Evolutionary conservation across 169 alveolate genomes (phyloP).

Genomic region (Cardiosporidium cionae): DNA sequence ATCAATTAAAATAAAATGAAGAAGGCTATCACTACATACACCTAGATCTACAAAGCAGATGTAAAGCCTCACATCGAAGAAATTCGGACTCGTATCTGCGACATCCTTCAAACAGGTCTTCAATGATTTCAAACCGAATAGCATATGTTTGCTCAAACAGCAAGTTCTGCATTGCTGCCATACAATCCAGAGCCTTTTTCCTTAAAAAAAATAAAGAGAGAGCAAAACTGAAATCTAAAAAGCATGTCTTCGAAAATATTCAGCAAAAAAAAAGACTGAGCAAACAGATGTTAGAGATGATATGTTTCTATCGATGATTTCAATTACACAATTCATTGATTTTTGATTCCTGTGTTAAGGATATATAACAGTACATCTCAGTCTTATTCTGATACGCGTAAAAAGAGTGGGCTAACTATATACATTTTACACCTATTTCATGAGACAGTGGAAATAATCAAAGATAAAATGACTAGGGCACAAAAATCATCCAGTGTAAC

Average conservation of each 20-base stretch:
- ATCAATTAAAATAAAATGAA: neutral
- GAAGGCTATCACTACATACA: neutral
- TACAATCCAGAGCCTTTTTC: constrained; percentile 61
- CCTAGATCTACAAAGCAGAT: too few species aligned
- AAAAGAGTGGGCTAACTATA: too few species aligned
- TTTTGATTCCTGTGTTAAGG: too few species aligned
- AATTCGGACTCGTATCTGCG: constrained; percentile 61
- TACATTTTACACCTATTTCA: too few species aligned
- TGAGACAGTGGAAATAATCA: too few species aligned
- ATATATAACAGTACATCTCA: too few species aligned
- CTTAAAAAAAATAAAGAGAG: neutral
- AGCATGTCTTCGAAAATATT: neutral
- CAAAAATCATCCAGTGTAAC: too few species aligned
- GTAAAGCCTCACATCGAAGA: constrained; percentile 46
- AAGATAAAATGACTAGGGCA: too few species aligned
- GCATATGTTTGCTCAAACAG: constrained; percentile 77
- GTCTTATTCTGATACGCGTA: too few species aligned
- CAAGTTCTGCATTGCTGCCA: constrained; percentile 66
- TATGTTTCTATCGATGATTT: too few species aligned
- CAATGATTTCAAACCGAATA: constrained; percentile 69
- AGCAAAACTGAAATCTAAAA: neutral
- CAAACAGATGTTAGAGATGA: neutral
- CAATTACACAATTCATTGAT: too few species aligned
- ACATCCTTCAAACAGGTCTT: constrained; percentile 69
- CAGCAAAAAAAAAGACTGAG: neutral